phyloP scores from a whole-genome alignment of 352 stramenopile species.

The Pythium chondricola region DNA sequence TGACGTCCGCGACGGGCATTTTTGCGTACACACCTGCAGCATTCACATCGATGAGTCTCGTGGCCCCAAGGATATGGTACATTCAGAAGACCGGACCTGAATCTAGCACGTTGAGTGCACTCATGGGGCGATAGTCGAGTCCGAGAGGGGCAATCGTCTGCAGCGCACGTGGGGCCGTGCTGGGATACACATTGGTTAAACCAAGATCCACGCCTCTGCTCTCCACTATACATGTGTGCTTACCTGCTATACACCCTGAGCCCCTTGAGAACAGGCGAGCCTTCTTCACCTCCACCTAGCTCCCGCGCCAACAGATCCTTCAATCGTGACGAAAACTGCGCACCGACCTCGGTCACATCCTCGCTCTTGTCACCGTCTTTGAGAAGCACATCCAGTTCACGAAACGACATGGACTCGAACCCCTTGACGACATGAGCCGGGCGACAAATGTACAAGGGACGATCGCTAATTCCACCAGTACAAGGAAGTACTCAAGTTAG shows the following conservation, averaged over 20 bases:
- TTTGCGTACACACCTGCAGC: conserved; percentile 30
- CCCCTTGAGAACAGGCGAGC: conserved; percentile 12
- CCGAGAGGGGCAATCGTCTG: conserved; percentile 34
- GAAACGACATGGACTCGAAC: conserved; percentile 19
- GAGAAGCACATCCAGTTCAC: conserved; percentile 13
- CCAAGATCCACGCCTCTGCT: neutral
- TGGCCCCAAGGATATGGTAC: no score
- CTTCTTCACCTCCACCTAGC: neutral
- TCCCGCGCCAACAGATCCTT: conserved; percentile 24
- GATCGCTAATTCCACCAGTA: conserved; percentile 17
- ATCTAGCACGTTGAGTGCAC: conserved; percentile 36
- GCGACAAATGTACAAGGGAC: conserved; percentile 36
- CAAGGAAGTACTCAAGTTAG: neutral
- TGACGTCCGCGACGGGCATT: conserved; percentile 33
- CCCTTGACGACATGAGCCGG: conserved; percentile 29
- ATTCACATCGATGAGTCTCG: no score
- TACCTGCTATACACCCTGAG: conserved; percentile 37
- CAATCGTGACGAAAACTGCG: conserved; percentile 21
- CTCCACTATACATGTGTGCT: neutral
- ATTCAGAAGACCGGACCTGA: conserved; percentile 15
- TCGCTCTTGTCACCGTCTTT: conserved; percentile 5
- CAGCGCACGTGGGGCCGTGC: conserved; percentile 29
- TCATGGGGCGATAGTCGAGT: conserved; percentile 35
- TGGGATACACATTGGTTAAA: conserved; percentile 3
- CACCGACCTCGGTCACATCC: conserved; percentile 12